Evolutionary conservation across 495 filamentous ascomycete species (phyloP).

Genomic region (Venustampulla echinocandica): DNA sequence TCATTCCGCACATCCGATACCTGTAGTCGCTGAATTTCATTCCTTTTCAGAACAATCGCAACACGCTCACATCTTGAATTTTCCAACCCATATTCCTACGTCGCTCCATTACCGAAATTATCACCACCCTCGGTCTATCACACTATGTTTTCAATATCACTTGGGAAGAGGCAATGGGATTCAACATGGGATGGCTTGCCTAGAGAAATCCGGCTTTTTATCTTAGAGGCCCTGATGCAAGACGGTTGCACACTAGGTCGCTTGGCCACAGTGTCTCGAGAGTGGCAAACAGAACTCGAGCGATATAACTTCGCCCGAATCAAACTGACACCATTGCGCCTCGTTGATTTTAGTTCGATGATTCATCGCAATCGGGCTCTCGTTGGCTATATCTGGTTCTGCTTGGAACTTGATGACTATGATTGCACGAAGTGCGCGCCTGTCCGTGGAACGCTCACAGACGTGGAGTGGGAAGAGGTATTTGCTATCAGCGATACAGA

Average conservation of each 20-base stretch:
- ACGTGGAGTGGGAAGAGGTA: too few relatives aligned
- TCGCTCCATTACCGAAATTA: too few relatives aligned
- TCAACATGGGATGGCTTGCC: too few relatives aligned
- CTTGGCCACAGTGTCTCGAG: background rate
- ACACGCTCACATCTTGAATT: too few relatives aligned
- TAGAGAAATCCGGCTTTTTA: background rate
- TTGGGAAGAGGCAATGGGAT: too few relatives aligned
- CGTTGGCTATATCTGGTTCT: slow-evolving; percentile 19
- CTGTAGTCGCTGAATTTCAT: too few relatives aligned
- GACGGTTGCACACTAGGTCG: background rate
- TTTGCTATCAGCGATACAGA: too few relatives aligned
- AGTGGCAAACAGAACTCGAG: slow-evolving; percentile 2
- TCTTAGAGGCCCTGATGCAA: background rate
- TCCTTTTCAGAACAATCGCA: too few relatives aligned
- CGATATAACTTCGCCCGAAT: background rate
- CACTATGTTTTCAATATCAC: too few relatives aligned
- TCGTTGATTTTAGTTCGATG: slow-evolving; percentile 18
- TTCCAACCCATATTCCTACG: too few relatives aligned
- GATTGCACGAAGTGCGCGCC: slow-evolving; percentile 13
- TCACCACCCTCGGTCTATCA: too few relatives aligned
- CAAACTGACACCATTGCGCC: slow-evolving; percentile 19
- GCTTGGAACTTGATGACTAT: slow-evolving; percentile 19
- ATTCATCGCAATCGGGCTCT: slow-evolving; percentile 14
- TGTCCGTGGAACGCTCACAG: background rate
- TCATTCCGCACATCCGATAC: too few relatives aligned